These are phyloP conservation scores for Sphenostylis stenocarpa DNA, from an alignment of 306 rosid species.

Conservation along the genomic window DNA sequence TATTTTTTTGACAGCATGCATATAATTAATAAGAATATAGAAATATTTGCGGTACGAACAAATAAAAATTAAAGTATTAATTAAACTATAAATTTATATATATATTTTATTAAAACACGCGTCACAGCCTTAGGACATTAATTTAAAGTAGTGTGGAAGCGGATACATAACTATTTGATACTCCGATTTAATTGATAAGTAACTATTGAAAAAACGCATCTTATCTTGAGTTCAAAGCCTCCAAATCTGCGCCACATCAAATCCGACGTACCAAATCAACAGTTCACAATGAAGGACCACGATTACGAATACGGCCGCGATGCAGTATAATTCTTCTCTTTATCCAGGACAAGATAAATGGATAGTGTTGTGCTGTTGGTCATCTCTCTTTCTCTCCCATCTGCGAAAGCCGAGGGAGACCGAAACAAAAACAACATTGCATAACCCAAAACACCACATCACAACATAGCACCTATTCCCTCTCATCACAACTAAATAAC, in stretches of 20 bases:
- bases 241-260: slow-evolving; percentile 27
- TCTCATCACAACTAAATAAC: not conserved
- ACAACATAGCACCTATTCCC: not conserved
- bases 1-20: too few species aligned
- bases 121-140: not conserved
- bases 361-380: slow-evolving; percentile 48
- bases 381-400: slow-evolving; percentile 45
- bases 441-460: not conserved
- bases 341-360: slow-evolving; percentile 63
- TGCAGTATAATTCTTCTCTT: not conserved
- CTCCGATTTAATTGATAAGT: not conserved
- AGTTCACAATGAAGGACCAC: not conserved
- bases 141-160: not conserved
- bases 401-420: slow-evolving; percentile 48
- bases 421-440: slow-evolving; percentile 6
- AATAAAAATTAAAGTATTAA: too few species aligned
- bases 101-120: not conserved
- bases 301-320: not conserved
- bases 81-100: too few species aligned
- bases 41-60: too few species aligned
- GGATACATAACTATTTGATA: not conserved
- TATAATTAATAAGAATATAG: too few species aligned
- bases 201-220: not conserved
- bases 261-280: not conserved
- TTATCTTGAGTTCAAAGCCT: not conserved